These are phyloP conservation scores for Fusarium guadeloupense DNA, from an alignment of 2,329 filamentous ascomycete genomes.

Conservation along the genomic window DNA sequence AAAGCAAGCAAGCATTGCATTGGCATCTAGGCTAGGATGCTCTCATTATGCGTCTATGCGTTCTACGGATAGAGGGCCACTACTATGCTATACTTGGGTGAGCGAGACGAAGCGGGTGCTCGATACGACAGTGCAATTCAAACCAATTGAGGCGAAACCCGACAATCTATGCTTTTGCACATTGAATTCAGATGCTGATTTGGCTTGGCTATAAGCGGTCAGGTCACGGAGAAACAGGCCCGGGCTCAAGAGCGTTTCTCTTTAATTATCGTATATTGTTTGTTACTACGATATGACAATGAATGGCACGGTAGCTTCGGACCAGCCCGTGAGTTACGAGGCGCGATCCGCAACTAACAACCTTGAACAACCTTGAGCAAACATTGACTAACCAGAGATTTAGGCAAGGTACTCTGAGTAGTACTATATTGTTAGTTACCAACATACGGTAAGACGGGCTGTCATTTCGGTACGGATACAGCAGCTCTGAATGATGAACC, in stretches of 20 bases:
- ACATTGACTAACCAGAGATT: slow-evolving; percentile 23
- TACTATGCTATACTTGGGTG: slow-evolving; percentile 3
- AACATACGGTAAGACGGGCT: not conserved
- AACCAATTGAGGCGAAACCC: slow-evolving; percentile 26
- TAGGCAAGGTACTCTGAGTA: too few relatives aligned
- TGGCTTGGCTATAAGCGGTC: slow-evolving; percentile 2
- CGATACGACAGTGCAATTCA: slow-evolving; percentile 27
- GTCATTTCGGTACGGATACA: slow-evolving; percentile 12
- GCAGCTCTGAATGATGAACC: slow-evolving; percentile 26
- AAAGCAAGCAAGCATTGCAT: slow-evolving; percentile 19
- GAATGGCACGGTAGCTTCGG: slow-evolving; percentile 27
- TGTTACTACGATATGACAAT: not conserved
- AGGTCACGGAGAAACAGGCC: slow-evolving; percentile 8
- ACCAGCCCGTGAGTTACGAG: slow-evolving; percentile 20
- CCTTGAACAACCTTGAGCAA: too few relatives aligned
- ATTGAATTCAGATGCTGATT: not conserved
- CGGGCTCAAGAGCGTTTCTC: not conserved
- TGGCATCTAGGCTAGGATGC: slow-evolving; percentile 23
- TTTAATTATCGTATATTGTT: not conserved
- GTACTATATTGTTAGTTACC: slow-evolving; percentile 14
- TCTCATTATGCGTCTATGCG: slow-evolving; percentile 29
- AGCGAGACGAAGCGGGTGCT: slow-evolving; percentile 28
- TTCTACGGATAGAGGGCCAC: slow-evolving; percentile 6
- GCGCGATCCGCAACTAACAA: slow-evolving; percentile 30
- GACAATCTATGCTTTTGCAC: not conserved